These are phyloP conservation scores for Tolypocladium ovalisporum DNA, from an alignment of 2,329 filamentous ascomycete genomes.

Conservation along the genomic window DNA sequence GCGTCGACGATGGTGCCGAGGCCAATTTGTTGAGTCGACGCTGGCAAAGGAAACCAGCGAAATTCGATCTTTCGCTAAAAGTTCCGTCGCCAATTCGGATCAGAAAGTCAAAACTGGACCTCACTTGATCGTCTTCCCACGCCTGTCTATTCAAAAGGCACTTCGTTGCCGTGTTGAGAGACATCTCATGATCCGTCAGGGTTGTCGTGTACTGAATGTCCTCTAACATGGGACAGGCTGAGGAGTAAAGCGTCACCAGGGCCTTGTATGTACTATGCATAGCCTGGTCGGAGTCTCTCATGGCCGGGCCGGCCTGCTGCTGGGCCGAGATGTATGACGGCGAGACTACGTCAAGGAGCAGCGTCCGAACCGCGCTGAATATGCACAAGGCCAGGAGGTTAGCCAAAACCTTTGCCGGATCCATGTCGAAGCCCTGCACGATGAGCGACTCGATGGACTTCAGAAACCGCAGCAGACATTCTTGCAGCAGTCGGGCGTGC, in stretches of 20 bases:
- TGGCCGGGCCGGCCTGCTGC: not conserved
- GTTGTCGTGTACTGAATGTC: constrained; percentile 30
- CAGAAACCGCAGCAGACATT: constrained; percentile 39
- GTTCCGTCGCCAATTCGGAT: constrained; percentile 34
- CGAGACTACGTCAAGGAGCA: constrained; percentile 33
- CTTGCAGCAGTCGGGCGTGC: constrained; percentile 36
- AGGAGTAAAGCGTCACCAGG: constrained; percentile 37
- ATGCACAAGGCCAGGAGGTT: constrained; percentile 45
- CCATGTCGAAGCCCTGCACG: constrained; percentile 18
- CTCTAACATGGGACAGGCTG: constrained; percentile 30
- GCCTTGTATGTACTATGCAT: constrained; percentile 21
- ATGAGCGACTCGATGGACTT: constrained; percentile 39
- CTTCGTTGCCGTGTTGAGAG: constrained; percentile 27
- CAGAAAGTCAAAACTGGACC: constrained; percentile 38
- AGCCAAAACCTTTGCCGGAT: constrained; percentile 36
- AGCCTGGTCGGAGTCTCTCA: not conserved
- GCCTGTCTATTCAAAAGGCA: constrained; percentile 33
- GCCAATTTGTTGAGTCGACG: constrained; percentile 1
- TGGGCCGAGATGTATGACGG: not conserved
- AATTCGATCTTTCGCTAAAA: constrained; percentile 18
- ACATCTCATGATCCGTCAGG: constrained; percentile 33
- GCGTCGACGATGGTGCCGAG: constrained; percentile 6
- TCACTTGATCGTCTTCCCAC: constrained; percentile 35
- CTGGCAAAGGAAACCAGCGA: constrained; percentile 21
- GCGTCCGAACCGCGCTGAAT: constrained; percentile 43